Evolutionary conservation across 1,139 yeast species (phyloP), one percentile per base, ranked within the genome.

Genomic region (Diutina pseudorugosa): DNA sequence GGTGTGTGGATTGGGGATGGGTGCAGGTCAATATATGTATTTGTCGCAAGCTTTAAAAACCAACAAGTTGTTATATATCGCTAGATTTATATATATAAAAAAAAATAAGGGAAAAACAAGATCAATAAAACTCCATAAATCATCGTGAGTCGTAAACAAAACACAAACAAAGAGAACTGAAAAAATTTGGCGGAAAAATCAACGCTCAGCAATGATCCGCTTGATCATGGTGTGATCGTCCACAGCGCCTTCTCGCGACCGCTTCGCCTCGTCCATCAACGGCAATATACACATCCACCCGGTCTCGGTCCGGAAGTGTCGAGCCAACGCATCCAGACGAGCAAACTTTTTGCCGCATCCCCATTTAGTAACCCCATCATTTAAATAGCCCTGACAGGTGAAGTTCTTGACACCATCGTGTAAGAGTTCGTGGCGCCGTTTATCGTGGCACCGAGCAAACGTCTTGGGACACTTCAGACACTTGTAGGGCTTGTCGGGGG

Each of bases 261-360:
- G 49, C 54, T 63, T 65, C 21, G 70, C 79, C 56, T 79, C 83
- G 49, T 72, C 73, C 80, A 79, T 77, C 56, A 79, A 65, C 2
- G 82, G 82, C 55, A 72, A 68, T 53, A 79, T 76, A 60, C 83
- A 79, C 11, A 72, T 59, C 78, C 82, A 77, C 2, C 84, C 84
- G 1, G 81, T 73, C 54, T 78, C 83, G 2, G 83, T 78, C 53
- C 81, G 67, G 58, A 79, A 79, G 60, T 79, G 84, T 56, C 83
- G 69, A 6, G 79, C 73, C 52, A 79, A 67, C 0, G 83, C 84
- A 60, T 79, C 84, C 30, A 79, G 73, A 47, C 83, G 62, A 7
- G 83, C 82, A 64, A 79, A 79, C 55, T 70, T 71, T 64, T 76
- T 77, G 30, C 81, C 80, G 62, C 83, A 79, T 1, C 84, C 84